A percentile compares a stretch with the other conserved stretches of the same genome.
phyloP scores from a whole-genome alignment of 768 basidiomycete species.

The Mycena polygramma region DNA sequence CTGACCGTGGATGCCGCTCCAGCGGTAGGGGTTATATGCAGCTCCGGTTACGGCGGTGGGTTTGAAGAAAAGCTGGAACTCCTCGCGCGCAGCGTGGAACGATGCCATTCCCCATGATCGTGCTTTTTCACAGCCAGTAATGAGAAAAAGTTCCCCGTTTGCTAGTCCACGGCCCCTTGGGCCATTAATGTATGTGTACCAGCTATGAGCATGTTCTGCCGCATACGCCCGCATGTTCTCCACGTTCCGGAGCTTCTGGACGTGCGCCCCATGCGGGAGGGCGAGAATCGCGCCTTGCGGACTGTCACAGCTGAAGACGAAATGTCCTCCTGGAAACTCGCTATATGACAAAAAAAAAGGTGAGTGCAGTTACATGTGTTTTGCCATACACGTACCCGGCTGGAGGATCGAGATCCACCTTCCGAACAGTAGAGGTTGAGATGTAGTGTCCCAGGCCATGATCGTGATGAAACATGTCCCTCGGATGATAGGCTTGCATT shows the following conservation, averaged over 20 bases:
- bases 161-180: not conserved
- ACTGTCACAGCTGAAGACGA: not conserved
- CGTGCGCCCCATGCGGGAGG: not conserved
- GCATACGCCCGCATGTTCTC: not conserved
- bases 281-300: not conserved
- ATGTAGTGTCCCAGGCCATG: not conserved
- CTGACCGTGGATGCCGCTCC: not conserved
- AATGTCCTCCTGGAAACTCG: not conserved
- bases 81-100: not conserved
- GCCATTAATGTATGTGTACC: not conserved
- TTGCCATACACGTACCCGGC: too few relatives aligned
- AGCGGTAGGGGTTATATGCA: not conserved
- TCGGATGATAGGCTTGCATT: not conserved
- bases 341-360: too few relatives aligned
- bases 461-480: not conserved
- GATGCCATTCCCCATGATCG: not conserved
- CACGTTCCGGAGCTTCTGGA: not conserved
- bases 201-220: not conserved
- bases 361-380: too few relatives aligned
- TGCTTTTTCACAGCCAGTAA: not conserved
- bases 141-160: not conserved
- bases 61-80: not conserved
- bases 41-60: not conserved
- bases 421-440: not conserved
- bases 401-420: not conserved